Percentiles rank a stretch among this genome's conserved stretches.
These are phyloP conservation scores for Umbilicaria muhlenbergii DNA, from an alignment of 495 filamentous ascomycete genomes.

Conservation along the genomic window DNA sequence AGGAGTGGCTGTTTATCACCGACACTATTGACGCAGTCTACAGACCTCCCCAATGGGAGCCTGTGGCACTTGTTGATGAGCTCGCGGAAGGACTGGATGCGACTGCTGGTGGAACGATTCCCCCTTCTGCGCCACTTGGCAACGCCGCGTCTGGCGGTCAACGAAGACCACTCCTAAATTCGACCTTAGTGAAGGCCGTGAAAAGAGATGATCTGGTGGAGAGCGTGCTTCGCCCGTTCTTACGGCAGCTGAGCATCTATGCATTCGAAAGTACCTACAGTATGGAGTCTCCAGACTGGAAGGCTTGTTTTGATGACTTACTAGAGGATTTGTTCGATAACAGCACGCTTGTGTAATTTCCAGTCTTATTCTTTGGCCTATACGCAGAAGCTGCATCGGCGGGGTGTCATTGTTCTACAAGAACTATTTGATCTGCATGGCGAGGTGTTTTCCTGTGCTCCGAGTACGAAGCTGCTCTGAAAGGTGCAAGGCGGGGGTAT, in stretches of 20 bases:
- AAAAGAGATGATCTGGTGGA: constrained; percentile 57
- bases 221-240: constrained; percentile 72
- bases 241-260: constrained; percentile 77
- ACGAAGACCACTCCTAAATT: constrained; percentile 23
- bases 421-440: neutral
- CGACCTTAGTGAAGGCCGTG: constrained; percentile 27
- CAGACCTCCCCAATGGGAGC: constrained; percentile 51
- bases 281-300: constrained; percentile 56
- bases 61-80: constrained; percentile 71
- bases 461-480: too few relatives aligned
- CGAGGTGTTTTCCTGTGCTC: too few relatives aligned
- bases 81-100: constrained; percentile 62
- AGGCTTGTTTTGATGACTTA: constrained; percentile 49
- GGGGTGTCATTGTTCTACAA: neutral
- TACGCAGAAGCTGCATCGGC: neutral
- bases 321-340: constrained; percentile 78
- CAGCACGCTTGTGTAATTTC: constrained; percentile 30
- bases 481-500: too few relatives aligned
- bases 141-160: constrained; percentile 14
- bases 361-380: neutral
- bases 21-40: constrained; percentile 97
- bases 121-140: constrained; percentile 2
- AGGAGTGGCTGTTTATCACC: constrained; percentile 92
- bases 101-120: constrained; percentile 16
- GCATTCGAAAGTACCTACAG: constrained; percentile 85